A percentile compares a stretch with the other conserved stretches of the same genome.
These are phyloP conservation scores for Emergomyces africanus DNA, from an alignment of 2,329 filamentous ascomycete genomes.

Conservation along the genomic window DNA sequence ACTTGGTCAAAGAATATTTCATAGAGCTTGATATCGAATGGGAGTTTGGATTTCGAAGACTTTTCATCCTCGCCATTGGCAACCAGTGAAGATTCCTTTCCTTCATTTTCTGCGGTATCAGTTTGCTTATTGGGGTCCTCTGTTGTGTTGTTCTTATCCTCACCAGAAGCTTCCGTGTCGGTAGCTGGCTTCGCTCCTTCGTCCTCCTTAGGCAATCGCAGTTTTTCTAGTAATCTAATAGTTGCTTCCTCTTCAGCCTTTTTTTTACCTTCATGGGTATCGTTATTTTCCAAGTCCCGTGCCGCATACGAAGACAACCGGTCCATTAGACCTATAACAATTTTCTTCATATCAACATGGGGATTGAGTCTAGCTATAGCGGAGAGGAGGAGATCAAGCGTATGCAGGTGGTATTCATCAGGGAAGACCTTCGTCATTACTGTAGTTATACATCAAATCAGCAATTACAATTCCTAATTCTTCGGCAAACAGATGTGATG, in stretches of 20 bases:
- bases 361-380: constrained; percentile 89
- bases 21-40: constrained; percentile 71
- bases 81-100: constrained; percentile 14
- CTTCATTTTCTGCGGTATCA: constrained; percentile 23
- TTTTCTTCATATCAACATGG: constrained; percentile 94
- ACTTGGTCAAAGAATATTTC: constrained; percentile 97
- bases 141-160: constrained; percentile 25
- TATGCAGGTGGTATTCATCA: constrained; percentile 95
- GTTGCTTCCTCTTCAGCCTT: constrained; percentile 78
- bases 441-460: constrained; percentile 21
- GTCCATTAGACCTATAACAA: constrained; percentile 97
- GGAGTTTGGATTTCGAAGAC: constrained; percentile 25
- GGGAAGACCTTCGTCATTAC: constrained; percentile 99
- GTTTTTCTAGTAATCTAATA: constrained; percentile 60
- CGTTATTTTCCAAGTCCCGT: constrained; percentile 60
- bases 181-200: constrained; percentile 22
- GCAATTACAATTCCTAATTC: constrained; percentile 1
- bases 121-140: constrained; percentile 3
- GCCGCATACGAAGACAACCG: constrained; percentile 89
- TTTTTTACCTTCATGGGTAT: constrained; percentile 58
- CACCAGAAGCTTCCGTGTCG: constrained; percentile 9
- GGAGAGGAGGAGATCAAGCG: constrained; percentile 84
- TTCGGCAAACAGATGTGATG: constrained; percentile 1
- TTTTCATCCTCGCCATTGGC: constrained; percentile 23
- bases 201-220: constrained; percentile 42